Evolutionary conservation across 371 early-diverging fungal genomes (phyloP).

Genomic region (Mortierella polycephala): DNA sequence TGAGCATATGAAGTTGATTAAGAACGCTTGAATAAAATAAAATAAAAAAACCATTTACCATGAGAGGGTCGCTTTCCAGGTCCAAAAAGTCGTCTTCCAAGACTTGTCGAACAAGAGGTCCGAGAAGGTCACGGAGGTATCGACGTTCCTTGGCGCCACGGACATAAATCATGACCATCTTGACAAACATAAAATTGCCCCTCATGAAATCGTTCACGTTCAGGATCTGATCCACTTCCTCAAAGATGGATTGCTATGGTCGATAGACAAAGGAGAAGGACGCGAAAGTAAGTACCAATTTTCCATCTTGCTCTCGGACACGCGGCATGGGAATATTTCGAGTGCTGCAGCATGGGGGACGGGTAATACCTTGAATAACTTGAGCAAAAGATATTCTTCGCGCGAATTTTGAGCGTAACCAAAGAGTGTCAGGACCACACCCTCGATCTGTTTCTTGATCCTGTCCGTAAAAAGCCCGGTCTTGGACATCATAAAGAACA

Average conservation of each 20-base stretch:
- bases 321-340: neutral
- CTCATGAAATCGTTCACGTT: conserved; percentile 92
- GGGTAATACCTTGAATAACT: conserved; percentile 85
- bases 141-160: conserved; percentile 95
- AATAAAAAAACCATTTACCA: conserved; percentile 48
- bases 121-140: conserved; percentile 88
- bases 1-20: neutral
- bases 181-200: conserved; percentile 95
- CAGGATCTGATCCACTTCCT: conserved; percentile 86
- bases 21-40: neutral
- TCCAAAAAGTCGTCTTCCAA: conserved; percentile 82
- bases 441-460: conserved; percentile 85
- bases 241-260: conserved; percentile 80
- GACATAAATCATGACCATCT: conserved; percentile 72
- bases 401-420: conserved; percentile 95
- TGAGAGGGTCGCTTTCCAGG: conserved; percentile 92
- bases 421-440: conserved; percentile 93
- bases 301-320: neutral
- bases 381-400: conserved; percentile 97
- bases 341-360: neutral
- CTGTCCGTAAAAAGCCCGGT: conserved; percentile 64
- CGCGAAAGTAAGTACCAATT: neutral
- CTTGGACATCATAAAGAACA: conserved; percentile 86
- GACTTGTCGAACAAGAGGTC: conserved; percentile 82
- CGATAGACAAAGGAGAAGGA: neutral